Conservation (phyloP, 2,329 filamentous ascomycete genomes). For the Aspergillus brunneoviolaceus region DNA sequence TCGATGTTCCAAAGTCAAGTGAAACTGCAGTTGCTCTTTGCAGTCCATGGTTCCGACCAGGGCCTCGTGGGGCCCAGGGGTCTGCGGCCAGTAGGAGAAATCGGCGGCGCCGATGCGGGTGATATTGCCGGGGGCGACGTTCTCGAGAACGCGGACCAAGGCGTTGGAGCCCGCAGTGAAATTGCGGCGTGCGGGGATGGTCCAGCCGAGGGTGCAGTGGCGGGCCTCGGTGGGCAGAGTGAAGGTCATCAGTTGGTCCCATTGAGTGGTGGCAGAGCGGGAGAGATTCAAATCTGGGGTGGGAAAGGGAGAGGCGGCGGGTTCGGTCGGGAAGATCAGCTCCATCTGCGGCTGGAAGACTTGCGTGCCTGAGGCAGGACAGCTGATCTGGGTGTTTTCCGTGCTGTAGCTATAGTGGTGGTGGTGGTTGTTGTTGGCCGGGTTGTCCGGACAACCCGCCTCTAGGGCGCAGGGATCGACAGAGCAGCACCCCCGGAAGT, state of each 20-base stretch:
- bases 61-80: neutral
- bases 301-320: neutral
- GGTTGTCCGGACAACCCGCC: slow-evolving; percentile 4
- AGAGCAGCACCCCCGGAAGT: slow-evolving; percentile 13
- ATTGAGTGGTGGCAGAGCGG: slow-evolving; percentile 1
- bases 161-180: slow-evolving; percentile 8
- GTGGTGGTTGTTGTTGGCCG: neutral
- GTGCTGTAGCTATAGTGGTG: too few relatives aligned
- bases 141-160: neutral
- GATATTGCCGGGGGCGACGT: neutral
- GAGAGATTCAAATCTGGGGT: slow-evolving; percentile 3
- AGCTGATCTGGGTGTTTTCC: neutral
- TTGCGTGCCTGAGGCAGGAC: neutral
- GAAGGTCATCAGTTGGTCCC: slow-evolving; percentile 8
- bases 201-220: slow-evolving; percentile 1
- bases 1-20: neutral
- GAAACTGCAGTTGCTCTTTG: neutral
- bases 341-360: neutral
- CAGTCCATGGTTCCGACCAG: neutral
- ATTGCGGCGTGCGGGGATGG: slow-evolving; percentile 3
- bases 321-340: neutral
- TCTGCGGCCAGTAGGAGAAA: slow-evolving; percentile 8
- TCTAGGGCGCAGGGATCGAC: slow-evolving; percentile 9
- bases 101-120: slow-evolving; percentile 3
- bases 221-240: neutral